Evolutionary conservation across 192 early-diverging fungal genomes (phyloP), one percentile per base, ranked within the genome.

Genomic region (Rhizophagus sp.): DNA sequence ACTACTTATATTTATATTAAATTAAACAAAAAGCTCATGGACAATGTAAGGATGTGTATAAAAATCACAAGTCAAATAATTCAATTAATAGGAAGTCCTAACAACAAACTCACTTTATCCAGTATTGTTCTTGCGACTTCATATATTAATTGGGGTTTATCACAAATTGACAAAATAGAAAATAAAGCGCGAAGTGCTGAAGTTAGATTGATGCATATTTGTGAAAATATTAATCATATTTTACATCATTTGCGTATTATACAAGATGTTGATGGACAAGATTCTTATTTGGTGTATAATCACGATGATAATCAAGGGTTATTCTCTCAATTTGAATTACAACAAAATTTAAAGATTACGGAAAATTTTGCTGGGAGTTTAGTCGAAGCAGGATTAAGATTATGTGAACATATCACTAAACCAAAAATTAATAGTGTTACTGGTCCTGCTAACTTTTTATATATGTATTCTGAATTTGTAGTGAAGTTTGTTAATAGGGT

Each of bases 321-420:
- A 64, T 64, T 10, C 25, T 41, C 39, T 8, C 39, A 22, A n/a
- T 63, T 25, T 34, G 66, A 68, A 68, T 19, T 34, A 11, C 71
- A 44, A 73, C 71, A 73, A 49, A 73, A 49, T 73, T 25, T 73
- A 39, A 52, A 52, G 25, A 57, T 50, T 33, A 36, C 57, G n/a
- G 72, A 73, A 73, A 57, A 73, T 52, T 73, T 73, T 73, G 15
- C 50, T 30, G 47, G 22, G 17, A 47, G 25, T 24, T 34, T 73
- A n/a, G 72, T 73, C 19, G 72, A 73, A 73, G 24, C 47, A 24
- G 72, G 72, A 57, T 73, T 73, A 57, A 73, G 72, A 73, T 57
- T 73, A 57, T 73, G 72, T 33, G 72, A 73, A 57, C 72, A 73
- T 73, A 57, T 73, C 25, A 52, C 50, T 52, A 73, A 73, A 73